These are phyloP conservation scores for Madurella fahalii DNA, from an alignment of 2,329 filamentous ascomycete genomes.

Conservation along the genomic window DNA sequence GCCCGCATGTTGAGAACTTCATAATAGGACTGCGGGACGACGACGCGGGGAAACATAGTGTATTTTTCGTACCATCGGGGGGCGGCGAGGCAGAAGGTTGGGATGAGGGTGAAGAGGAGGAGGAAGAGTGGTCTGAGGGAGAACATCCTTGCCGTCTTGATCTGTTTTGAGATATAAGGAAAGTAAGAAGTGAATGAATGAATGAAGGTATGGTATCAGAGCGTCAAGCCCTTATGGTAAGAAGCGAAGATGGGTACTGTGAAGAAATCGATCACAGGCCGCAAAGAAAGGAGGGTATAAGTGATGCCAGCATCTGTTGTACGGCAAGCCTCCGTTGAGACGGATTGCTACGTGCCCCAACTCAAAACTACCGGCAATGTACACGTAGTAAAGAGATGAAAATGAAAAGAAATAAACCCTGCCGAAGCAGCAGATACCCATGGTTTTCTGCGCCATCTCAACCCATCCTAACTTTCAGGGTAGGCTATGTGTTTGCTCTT, in stretches of 20 bases:
- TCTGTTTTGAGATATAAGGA: background rate
- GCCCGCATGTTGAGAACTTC: slow-evolving; percentile 42
- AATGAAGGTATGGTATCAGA: too few relatives aligned
- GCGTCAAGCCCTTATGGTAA: background rate
- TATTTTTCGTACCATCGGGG: slow-evolving; percentile 28
- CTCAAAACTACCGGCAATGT: slow-evolving; percentile 10
- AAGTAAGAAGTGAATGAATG: background rate
- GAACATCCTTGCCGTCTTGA: slow-evolving; percentile 1
- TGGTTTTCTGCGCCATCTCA: background rate
- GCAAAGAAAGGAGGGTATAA: background rate
- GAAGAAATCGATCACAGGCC: slow-evolving; percentile 10
- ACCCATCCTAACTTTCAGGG: background rate
- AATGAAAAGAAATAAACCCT: slow-evolving; percentile 12
- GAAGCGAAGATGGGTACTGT: background rate
- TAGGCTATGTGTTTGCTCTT: background rate
- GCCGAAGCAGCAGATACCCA: background rate
- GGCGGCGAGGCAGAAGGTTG: slow-evolving; percentile 31
- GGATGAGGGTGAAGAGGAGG: slow-evolving; percentile 23
- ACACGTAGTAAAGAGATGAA: slow-evolving; percentile 6
- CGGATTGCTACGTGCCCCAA: background rate
- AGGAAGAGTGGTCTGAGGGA: slow-evolving; percentile 23
- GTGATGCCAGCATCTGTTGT: slow-evolving; percentile 13
- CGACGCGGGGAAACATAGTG: slow-evolving; percentile 32
- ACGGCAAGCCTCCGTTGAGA: background rate
- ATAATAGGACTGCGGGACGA: slow-evolving; percentile 40